phyloP scores from a whole-genome alignment of 179 eudicot genomes.

The Nepenthes alata region DNA sequence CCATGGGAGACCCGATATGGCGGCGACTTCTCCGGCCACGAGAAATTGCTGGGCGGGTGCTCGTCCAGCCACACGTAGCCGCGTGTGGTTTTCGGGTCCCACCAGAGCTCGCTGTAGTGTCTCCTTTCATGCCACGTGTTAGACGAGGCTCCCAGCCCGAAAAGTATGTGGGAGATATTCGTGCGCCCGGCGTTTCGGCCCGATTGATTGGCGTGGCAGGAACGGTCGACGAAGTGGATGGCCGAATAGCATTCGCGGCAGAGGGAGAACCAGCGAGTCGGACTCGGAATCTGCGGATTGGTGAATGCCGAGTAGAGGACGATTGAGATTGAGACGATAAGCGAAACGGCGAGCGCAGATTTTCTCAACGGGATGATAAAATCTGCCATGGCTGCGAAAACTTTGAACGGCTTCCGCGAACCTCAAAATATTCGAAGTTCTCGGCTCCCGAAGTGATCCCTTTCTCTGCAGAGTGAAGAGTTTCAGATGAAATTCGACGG shows the following conservation, averaged over 20 bases:
- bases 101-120: conserved; percentile 61
- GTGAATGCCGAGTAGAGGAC: conserved; percentile 22
- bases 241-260: conserved; percentile 8
- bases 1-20: conserved; percentile 37
- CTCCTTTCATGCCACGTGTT: conserved; percentile 49
- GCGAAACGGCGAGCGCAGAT: too few relatives aligned
- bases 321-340: conserved; percentile 23
- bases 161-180: conserved; percentile 42
- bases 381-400: too few relatives aligned
- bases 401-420: too few relatives aligned
- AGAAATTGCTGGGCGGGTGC: conserved; percentile 13
- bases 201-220: conserved; percentile 1
- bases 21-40: conserved; percentile 14
- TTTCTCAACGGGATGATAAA: too few relatives aligned
- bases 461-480: too few relatives aligned
- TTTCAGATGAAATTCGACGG: too few relatives aligned
- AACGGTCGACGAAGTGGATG: conserved; percentile 1
- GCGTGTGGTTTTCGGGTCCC: conserved; percentile 47
- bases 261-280: conserved; percentile 14
- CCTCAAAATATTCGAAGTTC: too few relatives aligned
- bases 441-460: too few relatives aligned
- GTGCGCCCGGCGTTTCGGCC: conserved; percentile 17
- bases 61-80: conserved; percentile 65
- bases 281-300: conserved; percentile 6
- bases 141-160: conserved; percentile 59